Base-by-base conservation (phyloP, 805 yeast genomes). In the Kodamaea leandrae region DNA sequence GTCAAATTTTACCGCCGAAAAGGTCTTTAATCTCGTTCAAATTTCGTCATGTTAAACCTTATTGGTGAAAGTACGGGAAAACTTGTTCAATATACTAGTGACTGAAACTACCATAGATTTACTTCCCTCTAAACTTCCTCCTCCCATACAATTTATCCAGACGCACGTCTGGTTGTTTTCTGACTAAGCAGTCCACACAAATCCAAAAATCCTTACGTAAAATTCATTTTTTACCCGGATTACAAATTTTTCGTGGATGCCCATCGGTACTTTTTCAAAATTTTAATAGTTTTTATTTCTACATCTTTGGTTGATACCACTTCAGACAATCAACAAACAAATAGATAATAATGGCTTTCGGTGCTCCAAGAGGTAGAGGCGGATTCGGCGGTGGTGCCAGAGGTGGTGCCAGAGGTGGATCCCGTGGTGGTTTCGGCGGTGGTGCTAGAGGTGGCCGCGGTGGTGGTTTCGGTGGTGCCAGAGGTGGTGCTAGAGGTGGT, bases 281-380 rank as follows among this genome's bases (percentile, higher is more conserved):
- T 33, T 30, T 30, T 30, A 17, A 34, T 28, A 27, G 23, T 25
- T 32, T 25, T 24, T 7, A 19, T 33, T 32, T 39, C 24, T 20
- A 28, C 32, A 20, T 20, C 33, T 39, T 38, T 33, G 34, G 40
- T 40, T 41, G 36, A 37, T 37, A 42, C 21, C 42, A 33, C 30
- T 32, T 37, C 30, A 28, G 20, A 28, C 25, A 28, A 26, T 26
- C 33, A 40, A 24, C 3, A 37, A 10, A 33, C 24, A 24, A 33
- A 36, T 36, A 25, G 39, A 41, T 38, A 38, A 59, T 41, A 72
- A 86, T 87, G 95, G 87, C 91, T 63, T 83, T 82, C 54, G 67
- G 66, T 63, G 80, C 82, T 68, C 80, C 86, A 54, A 74, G 86
- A 69, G 83, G 86, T 54, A 58, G 72, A 54, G 76, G 77, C 32